Evolutionary conservation across 2,329 filamentous ascomycete species (phyloP).

Genomic region (Catunica adiposa): DNA sequence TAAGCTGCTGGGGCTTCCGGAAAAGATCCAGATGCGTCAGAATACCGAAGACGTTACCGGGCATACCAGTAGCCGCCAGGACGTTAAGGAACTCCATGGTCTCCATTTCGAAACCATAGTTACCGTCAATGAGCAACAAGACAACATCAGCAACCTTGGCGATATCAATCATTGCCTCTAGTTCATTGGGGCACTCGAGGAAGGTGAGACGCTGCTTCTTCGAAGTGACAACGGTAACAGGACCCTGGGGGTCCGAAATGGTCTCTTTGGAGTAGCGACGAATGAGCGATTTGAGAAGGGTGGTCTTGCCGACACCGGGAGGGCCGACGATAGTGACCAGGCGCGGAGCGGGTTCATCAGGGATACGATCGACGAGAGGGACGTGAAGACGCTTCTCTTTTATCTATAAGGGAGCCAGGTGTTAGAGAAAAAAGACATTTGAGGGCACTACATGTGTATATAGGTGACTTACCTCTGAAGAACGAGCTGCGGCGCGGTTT

Average conservation of each 20-base stretch:
- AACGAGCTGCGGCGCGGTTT: slow-evolving; percentile 56
- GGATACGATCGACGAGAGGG: slow-evolving; percentile 84
- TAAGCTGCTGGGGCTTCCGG: slow-evolving; percentile 78
- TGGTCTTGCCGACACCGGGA: slow-evolving; percentile 89
- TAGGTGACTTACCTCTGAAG: slow-evolving; percentile 49
- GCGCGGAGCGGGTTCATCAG: slow-evolving; percentile 85
- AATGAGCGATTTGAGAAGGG: slow-evolving; percentile 84
- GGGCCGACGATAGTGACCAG: slow-evolving; percentile 90
- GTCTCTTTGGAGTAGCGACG: slow-evolving; percentile 92
- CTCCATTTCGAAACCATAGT: slow-evolving; percentile 99
- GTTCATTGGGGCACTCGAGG: slow-evolving; percentile 89
- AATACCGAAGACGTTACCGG: slow-evolving; percentile 94
- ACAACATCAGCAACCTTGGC: slow-evolving; percentile 97
- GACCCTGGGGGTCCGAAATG: slow-evolving; percentile 73
- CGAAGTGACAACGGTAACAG: slow-evolving; percentile 88
- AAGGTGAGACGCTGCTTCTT: slow-evolving; percentile 92
- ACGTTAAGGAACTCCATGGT: slow-evolving; percentile 99
- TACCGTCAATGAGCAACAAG: slow-evolving; percentile 93
- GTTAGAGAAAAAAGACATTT: slow-evolving; percentile 17
- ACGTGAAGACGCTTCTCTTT: slow-evolving; percentile 95
- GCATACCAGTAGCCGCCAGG: slow-evolving; percentile 87
- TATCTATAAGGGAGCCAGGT: slow-evolving; percentile 35
- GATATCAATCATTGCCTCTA: slow-evolving; percentile 92
- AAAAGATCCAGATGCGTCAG: slow-evolving; percentile 93
- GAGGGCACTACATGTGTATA: too few relatives aligned